Evolutionary conservation across 768 basidiomycete species (phyloP), one percentile per base, ranked within the genome.

Genomic region (Hericium erinaceus): DNA sequence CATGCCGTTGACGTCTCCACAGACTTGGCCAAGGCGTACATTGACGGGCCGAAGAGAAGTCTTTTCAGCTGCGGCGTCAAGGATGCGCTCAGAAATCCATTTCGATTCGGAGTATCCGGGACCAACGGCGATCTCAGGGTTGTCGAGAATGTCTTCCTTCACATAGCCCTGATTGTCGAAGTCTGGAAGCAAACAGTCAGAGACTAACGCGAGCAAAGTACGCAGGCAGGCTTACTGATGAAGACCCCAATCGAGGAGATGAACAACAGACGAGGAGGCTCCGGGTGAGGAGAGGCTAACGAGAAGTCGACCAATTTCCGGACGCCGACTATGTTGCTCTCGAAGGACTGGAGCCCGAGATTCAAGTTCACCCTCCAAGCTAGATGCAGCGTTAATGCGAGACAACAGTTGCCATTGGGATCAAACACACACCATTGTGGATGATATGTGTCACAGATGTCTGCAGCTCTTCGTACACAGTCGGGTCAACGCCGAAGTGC

Each of bases 1-100:
- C 26, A 57, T 52, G 26, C 68, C 68, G 18, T 57, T 69, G 16
- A 48, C 56, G 10, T 66, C 68, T n/a, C 68, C 68, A 37, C 62
- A 62, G 15, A 69, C 61, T 46, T 69, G 68, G 1, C 68, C 68
- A 3, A 69, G 58, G 38, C 68, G 66, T 8, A 67, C 64, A 20
- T 59, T 60, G 8, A 56, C 55, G 20, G 61, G 61, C 33, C 39
- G 54, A 24, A 61, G 38, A 8, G 50, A 52, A 9, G 61, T 63
- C 13, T 55, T 52, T 51, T 61, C 60, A 33, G 57, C 57, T 24
- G 66, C 60, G 24, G 60, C 60, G 15, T 64, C 59, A 4, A 67
- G 58, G 39, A 67, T 65, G 37, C 61, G 61, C 54, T 64, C 61
- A 16, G 58, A 53, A 37, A 63, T 33, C 60, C 61, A 66, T 52